Evolutionary conservation across 1,139 yeast species (phyloP), one percentile per base, ranked within the genome.

Genomic region (Blastobotrys serpentis): DNA sequence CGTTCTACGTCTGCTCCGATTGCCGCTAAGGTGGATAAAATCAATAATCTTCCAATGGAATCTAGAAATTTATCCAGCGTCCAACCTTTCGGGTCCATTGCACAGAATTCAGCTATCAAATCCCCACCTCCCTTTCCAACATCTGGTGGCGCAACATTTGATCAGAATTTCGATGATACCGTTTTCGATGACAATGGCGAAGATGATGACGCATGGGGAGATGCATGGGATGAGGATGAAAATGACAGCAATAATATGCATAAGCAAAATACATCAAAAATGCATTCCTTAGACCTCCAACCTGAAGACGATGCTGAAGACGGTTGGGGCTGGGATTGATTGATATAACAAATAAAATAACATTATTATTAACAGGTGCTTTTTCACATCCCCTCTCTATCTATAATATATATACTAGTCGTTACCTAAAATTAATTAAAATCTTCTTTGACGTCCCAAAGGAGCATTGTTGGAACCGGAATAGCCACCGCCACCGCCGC

Each of bases 401-500:
- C 29, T 32, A 30, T 18, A 19, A 13, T 18, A 19, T 26, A 22
- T 40, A n/a, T n/a, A n/a, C n/a, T n/a, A n/a, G n/a, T n/a, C n/a
- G n/a, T n/a, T n/a, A n/a, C n/a, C n/a, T n/a, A n/a, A n/a, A n/a
- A 23, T 25, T 33, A 33, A 22, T 52, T 56, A 60, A 41, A 48
- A 56, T 43, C 65, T 39, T 44, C 43, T 53, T 38, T 55, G 44
- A 50, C 48, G 56, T 26, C 56, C 47, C 44, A 63, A 42, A 19
- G 67, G 66, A 19, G 66, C 66, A 18, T 51, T 43, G 55, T 61
- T 62, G 56, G 63, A 38, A 21, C 65, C 65, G 46, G 57, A 46
- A 38, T 56, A 44, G 33, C 52, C 48, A 32, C 52, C 49, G 7
- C n/a, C n/a, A n/a, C n/a, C n/a, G n/a, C n/a, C n/a, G n/a, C n/a